Conservation (phyloP, 164 flowering plant genomes). For the Euptelea pleiosperma region DNA sequence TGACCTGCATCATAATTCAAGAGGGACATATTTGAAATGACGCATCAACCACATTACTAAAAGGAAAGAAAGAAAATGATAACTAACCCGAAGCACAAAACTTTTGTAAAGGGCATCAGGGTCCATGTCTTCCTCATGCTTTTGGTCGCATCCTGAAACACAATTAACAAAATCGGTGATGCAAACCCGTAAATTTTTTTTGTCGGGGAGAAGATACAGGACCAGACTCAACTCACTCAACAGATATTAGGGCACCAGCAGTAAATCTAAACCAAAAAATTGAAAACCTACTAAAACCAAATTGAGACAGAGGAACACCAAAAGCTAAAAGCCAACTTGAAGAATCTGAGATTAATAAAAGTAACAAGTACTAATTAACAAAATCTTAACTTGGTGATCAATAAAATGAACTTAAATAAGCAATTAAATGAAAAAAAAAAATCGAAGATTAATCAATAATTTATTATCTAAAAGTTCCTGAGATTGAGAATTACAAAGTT, state of each 20-base stretch:
- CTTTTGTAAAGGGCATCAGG: slow-evolving; percentile 62
- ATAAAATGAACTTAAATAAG: too few species aligned
- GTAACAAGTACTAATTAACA: too few species aligned
- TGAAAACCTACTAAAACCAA: background rate
- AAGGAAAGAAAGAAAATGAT: background rate
- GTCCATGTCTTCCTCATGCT: slow-evolving; percentile 82
- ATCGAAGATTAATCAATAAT: background rate
- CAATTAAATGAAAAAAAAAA: background rate
- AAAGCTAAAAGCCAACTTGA: background rate
- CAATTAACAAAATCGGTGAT: background rate
- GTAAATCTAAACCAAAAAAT: too few species aligned
- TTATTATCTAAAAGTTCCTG: background rate
- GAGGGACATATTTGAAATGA: slow-evolving; percentile 5
- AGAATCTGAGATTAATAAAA: background rate
- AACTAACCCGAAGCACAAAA: slow-evolving; percentile 79
- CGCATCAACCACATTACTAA: background rate
- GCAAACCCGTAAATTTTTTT: background rate
- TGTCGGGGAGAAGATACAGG: background rate
- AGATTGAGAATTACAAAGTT: background rate
- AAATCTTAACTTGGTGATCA: too few species aligned
- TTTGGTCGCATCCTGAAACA: slow-evolving; percentile 76
- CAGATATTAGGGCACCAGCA: too few species aligned
- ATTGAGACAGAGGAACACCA: background rate
- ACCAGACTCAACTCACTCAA: too few species aligned
- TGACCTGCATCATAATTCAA: slow-evolving; percentile 45